Conservation (phyloP, 257 asterid species). For the Galeopsis tetrahit region DNA sequence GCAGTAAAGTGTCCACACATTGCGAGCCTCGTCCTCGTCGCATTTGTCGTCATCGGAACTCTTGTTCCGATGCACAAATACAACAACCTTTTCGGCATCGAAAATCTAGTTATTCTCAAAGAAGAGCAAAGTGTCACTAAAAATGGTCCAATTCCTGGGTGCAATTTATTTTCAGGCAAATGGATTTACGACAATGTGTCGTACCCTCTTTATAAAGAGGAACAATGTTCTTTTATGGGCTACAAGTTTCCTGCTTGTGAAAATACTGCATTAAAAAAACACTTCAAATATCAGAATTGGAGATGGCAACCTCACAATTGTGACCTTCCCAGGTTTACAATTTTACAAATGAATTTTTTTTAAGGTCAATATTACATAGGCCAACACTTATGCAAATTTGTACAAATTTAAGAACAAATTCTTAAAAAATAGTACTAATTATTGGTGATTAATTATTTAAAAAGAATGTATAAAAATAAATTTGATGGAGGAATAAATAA, state of each 20-base stretch:
- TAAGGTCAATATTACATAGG: no score
- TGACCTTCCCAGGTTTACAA: constrained; percentile 48
- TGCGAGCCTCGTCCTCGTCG: constrained; percentile 21
- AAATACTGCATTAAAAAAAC: constrained; percentile 22
- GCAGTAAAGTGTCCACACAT: constrained; percentile 9
- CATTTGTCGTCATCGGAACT: neutral
- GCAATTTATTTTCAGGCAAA: no score
- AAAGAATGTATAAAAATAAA: no score
- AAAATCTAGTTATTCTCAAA: neutral
- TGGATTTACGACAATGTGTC: constrained; percentile 1
- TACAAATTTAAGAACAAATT: no score
- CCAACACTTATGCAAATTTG: no score
- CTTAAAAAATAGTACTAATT: no score
- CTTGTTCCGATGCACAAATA: constrained; percentile 19
- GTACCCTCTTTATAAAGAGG: constrained; percentile 44
- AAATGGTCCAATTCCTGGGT: neutral
- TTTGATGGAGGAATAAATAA: no score
- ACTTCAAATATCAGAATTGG: no score
- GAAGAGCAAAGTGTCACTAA: neutral
- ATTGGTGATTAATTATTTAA: no score
- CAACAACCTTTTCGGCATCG: neutral
- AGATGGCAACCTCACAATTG: constrained; percentile 32
- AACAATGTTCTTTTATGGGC: constrained; percentile 41
- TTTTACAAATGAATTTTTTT: no score
- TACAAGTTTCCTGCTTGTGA: neutral